Percentiles rank a stretch among this genome's conserved stretches.
phyloP scores from a whole-genome alignment of 306 rosid genomes.

The Malus sieversii region DNA sequence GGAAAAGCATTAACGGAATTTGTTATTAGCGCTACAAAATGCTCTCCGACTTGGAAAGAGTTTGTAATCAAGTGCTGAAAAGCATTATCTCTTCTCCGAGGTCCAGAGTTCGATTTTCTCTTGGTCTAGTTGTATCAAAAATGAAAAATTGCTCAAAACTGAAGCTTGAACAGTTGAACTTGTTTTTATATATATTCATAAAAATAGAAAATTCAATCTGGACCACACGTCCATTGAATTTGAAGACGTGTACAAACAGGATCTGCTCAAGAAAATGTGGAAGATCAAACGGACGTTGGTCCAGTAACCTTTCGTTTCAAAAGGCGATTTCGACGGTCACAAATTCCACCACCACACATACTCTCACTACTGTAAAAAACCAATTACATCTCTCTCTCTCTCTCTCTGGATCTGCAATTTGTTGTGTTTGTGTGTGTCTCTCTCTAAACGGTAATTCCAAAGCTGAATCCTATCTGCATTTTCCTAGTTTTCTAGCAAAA shows the following conservation, averaged over 20 bases:
- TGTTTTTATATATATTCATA: not conserved
- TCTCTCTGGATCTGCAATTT: not conserved
- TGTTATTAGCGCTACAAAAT: too few species aligned
- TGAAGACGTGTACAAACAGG: not conserved
- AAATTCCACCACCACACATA: not conserved
- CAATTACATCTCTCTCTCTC: not conserved
- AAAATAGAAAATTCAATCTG: not conserved
- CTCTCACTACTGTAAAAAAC: not conserved
- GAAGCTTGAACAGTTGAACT: too few species aligned
- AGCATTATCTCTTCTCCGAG: too few species aligned
- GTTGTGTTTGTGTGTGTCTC: not conserved
- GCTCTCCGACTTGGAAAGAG: too few species aligned
- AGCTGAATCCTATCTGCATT: not conserved
- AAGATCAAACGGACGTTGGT: not conserved
- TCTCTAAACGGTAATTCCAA: not conserved
- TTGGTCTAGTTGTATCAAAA: too few species aligned
- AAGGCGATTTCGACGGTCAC: conserved; percentile 7
- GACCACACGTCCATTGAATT: not conserved
- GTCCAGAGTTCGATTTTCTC: too few species aligned
- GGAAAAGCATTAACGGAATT: too few species aligned
- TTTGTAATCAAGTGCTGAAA: too few species aligned
- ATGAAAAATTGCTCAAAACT: too few species aligned
- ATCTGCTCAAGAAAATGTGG: not conserved
- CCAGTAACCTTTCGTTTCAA: conserved; percentile 7
- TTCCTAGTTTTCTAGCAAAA: not conserved